phyloP scores from a whole-genome alignment of 2,329 filamentous ascomycete species.

The Pseudofabraea citricarpa region DNA sequence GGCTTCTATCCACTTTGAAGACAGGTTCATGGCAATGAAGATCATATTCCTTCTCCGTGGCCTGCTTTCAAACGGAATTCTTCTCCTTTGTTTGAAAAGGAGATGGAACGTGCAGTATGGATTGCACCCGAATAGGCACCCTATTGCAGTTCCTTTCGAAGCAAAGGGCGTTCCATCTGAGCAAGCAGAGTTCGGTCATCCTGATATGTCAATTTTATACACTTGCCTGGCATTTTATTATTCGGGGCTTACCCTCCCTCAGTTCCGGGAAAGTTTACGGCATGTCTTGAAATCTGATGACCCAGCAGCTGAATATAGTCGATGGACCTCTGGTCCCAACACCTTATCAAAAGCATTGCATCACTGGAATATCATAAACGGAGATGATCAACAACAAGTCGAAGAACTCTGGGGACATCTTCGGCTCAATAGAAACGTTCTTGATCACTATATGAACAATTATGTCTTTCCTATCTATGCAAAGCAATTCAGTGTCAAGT shows the following conservation, averaged over 20 bases:
- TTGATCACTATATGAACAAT: constrained; percentile 57
- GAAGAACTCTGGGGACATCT: constrained; percentile 46
- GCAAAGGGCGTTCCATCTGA: constrained; percentile 60
- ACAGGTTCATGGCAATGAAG: constrained; percentile 17
- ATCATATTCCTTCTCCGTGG: constrained; percentile 43
- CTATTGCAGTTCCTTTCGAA: constrained; percentile 61
- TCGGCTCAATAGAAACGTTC: constrained; percentile 41
- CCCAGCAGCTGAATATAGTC: constrained; percentile 41
- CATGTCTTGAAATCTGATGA: constrained; percentile 46
- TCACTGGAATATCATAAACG: constrained; percentile 46
- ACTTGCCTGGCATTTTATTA: constrained; percentile 67
- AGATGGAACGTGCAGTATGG: constrained; percentile 58
- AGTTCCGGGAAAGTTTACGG: constrained; percentile 43
- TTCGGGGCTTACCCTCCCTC: constrained; percentile 42
- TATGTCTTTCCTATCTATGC: constrained; percentile 57
- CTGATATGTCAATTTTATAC: constrained; percentile 58
- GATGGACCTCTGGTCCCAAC: constrained; percentile 36
- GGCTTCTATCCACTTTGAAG: constrained; percentile 9
- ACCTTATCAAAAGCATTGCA: constrained; percentile 31
- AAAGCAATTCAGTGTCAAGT: constrained; percentile 56
- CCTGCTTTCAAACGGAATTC: constrained; percentile 42
- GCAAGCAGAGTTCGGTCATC: constrained; percentile 62
- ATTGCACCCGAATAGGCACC: constrained; percentile 45
- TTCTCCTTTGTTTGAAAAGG: constrained; percentile 45
- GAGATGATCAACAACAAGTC: constrained; percentile 43